Base-by-base conservation (phyloP, 805 yeast species). In the Ogataea zsoltii region DNA sequence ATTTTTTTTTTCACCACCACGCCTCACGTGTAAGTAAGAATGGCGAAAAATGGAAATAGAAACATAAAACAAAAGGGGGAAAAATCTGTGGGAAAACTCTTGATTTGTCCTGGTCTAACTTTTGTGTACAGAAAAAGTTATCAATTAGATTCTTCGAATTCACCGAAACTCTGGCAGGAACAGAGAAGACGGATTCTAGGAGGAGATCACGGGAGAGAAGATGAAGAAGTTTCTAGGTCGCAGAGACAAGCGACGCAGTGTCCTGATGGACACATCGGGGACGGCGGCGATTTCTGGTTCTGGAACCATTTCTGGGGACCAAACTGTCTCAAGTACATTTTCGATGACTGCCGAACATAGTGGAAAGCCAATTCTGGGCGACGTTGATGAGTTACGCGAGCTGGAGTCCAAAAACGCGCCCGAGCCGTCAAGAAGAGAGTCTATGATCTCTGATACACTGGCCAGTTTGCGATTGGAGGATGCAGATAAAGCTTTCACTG, bases 161-260 rank as follows among this genome's bases (percentile, higher is more conserved):
- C 12, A 31, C 33, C 11, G 18, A 31, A 14, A n/a, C 33, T 31
- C 33, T 31, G 33, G 16, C 33, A 31, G 33, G 33, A 31, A 31
- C 33, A 31, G 33, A 14, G 33, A 4, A 7, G 6, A 18, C 18
- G 33, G 18, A 16, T 6, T 14, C 5, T 11, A 14, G 33, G 5
- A 31, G 33, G 18, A 28, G 25, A 37, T 15, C 40, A 28, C 21
- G 7, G 39, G 15, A 11, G 16, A 18, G 25, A 37, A 44, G 25
- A 57, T 63, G 63, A 62, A 56, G 50, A 68, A 68, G 63, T 61
- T 67, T 46, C 60, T 71, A 59, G 52, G 56, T 3, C 53, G 65
- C 32, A 58, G 54, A 18, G 68, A 63, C 16, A 60, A 57, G 44
- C 50, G 61, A 7, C 49, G 52, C 38, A 53, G 56, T 36, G 25